Evolutionary conservation across 2,329 filamentous ascomycete genomes (phyloP), one percentile per base, ranked within the genome.

Genomic region (Penicillium sumatraense): DNA sequence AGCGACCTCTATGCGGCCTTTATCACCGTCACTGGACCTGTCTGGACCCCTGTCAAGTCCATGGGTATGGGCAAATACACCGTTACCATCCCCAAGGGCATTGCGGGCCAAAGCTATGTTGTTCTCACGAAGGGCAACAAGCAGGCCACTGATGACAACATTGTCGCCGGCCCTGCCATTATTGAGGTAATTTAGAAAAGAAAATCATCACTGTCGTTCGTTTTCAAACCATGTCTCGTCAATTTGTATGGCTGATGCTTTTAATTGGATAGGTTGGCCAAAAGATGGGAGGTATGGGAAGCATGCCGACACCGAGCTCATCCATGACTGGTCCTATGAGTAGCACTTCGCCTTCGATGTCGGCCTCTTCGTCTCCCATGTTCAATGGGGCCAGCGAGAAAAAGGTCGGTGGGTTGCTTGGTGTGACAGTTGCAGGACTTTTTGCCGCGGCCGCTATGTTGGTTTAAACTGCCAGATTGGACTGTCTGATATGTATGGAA

Each of bases 81-180:
- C 14, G 65, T 63, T 10, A 63, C 61, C 9, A 57, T 70, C 33
- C 68, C 68, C 31, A 54, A 51, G 13, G 62, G 56, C 1, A 49
- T 69, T 29, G 42, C 60, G 3, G 70, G 69, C 24, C 68, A 71
- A 55, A 67, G 63, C 49, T 71, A 69, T 29, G 59, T 65, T 35
- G 65, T 72, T 44, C 49, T 72, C 16, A 71, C 70, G 5, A 60
- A 53, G 44, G 53, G 60, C 33, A 50, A 65, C 59, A 42, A 52
- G 9, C 21, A 59, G 51, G 63, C 56, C 14, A 60, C 68, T 4
- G 63, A 66, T 51, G 68, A 70, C 35, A 70, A 62, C 38, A 64
- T 72, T 40, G 46, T 72, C 49, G 68, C 69, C 29, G 69, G 69
- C 2, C 71, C 70, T 16, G 69, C 68, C 41, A 68, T 72, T 18